Evolutionary conservation across 163 green algal species (phyloP), one percentile per base, ranked within the genome.

Genomic region (Prototheca wickerhamii): DNA sequence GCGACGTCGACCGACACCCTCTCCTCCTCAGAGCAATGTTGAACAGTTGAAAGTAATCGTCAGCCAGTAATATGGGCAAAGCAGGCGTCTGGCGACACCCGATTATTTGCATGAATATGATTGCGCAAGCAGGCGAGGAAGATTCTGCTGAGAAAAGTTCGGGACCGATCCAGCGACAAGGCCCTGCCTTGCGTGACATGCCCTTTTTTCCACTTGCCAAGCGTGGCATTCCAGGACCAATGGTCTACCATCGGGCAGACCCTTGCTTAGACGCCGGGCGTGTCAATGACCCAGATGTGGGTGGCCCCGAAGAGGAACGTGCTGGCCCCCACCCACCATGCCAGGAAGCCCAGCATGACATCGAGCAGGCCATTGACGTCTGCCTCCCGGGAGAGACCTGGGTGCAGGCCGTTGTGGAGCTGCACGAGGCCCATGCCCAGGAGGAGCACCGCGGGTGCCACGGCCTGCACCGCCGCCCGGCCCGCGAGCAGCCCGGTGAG

Each of bases 201-300:
- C n/a, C 37, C 37, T 15, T 44, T 15, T 15, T 10, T 15, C 37
- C 37, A 21, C 10, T 44, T 44, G 12, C n/a, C 15, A 30, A 20
- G 1, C 23, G 25, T 28, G 49, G 49, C 23, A 30, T 17, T 28
- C 49, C 23, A 20, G 49, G 12, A 30, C 23, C 49, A 3, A 2
- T 28, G 49, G 42, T 15, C 15, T n/a, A 18, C 15, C 15, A 18
- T 18, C 42, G 42, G 15, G 42, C 42, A 18, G 42, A 18, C 23
- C 12, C 23, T 28, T 20, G 49, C n/a, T 30, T 18, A 56, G 0
- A n/a, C 23, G 7, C 15, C 23, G 49, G 30, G 53, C 10, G 29
- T 5, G 28, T 35, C 53, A 35, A 77, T 73, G 40, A 73, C 29
- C 65, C 65, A 77, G 20, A 77, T 52, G 31, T 67, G 26, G 20